A percentile compares a stretch with the other conserved stretches of the same genome.
phyloP scores from a whole-genome alignment of 23 red algal species.

The Agarophyton chilense region DNA sequence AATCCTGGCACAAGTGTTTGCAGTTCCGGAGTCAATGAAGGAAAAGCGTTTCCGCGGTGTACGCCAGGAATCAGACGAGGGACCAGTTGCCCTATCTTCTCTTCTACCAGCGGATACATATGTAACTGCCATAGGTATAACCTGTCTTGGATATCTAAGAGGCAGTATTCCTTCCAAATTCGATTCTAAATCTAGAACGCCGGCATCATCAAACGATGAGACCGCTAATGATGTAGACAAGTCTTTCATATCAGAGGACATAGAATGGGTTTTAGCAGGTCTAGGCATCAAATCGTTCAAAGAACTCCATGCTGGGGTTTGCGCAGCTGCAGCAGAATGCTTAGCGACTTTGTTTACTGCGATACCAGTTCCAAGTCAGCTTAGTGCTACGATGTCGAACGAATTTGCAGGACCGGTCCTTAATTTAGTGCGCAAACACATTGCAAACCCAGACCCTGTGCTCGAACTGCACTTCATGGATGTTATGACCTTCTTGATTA shows the following conservation, averaged over 20 bases:
- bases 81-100: slow-evolving; percentile 24
- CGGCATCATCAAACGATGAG: neutral
- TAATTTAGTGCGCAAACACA: slow-evolving; percentile 27
- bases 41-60: neutral
- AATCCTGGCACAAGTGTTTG: slow-evolving; percentile 44
- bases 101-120: slow-evolving; percentile 60
- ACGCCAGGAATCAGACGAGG: neutral
- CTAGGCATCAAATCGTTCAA: slow-evolving; percentile 50
- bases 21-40: neutral
- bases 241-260: neutral
- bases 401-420: slow-evolving; percentile 56
- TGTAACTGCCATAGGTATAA: slow-evolving; percentile 40
- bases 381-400: slow-evolving; percentile 46
- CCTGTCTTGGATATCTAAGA: slow-evolving; percentile 59
- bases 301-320: slow-evolving; percentile 58
- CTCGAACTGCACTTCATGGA: slow-evolving; percentile 65
- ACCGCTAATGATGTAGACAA: neutral
- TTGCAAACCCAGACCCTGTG: slow-evolving; percentile 50
- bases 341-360: slow-evolving; percentile 43
- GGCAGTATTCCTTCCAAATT: slow-evolving; percentile 46
- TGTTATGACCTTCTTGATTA: slow-evolving; percentile 53
- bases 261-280: slow-evolving; percentile 63
- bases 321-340: slow-evolving; percentile 62
- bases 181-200: neutral
- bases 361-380: slow-evolving; percentile 52